Evolutionary conservation across 2,329 filamentous ascomycete species (phyloP).

Genomic region (Penicillium janthinellum): DNA sequence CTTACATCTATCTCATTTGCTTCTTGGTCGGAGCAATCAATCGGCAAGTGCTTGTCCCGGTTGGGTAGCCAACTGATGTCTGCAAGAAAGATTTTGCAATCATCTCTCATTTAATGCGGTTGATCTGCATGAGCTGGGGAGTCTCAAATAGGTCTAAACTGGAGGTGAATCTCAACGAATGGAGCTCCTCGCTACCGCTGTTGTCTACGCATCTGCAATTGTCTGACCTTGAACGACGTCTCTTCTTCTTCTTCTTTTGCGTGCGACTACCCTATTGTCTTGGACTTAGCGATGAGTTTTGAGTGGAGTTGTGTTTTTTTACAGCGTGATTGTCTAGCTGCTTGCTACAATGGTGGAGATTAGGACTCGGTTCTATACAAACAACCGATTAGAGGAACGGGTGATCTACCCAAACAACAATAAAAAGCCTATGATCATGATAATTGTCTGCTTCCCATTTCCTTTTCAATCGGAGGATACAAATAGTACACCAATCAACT

Average conservation of each 20-base stretch:
- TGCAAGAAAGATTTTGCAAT: slow-evolving; percentile 10
- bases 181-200: background rate
- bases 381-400: background rate
- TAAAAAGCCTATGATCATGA: background rate
- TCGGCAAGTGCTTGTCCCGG: slow-evolving; percentile 13
- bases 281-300: background rate
- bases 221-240: background rate
- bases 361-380: background rate
- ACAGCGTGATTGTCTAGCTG: background rate
- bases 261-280: background rate
- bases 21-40: slow-evolving; percentile 4
- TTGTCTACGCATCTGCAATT: too few relatives aligned
- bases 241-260: background rate
- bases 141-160: background rate
- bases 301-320: background rate
- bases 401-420: background rate
- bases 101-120: background rate
- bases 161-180: background rate
- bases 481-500: background rate
- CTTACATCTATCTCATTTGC: slow-evolving; percentile 5
- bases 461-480: background rate
- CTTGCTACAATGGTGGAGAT: background rate
- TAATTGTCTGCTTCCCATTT: background rate
- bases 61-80: slow-evolving; percentile 14
- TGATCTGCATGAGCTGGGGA: background rate